Base-by-base conservation (phyloP, 1,139 yeast genomes). In the Yamadazyma kanchanaburiensis region DNA sequence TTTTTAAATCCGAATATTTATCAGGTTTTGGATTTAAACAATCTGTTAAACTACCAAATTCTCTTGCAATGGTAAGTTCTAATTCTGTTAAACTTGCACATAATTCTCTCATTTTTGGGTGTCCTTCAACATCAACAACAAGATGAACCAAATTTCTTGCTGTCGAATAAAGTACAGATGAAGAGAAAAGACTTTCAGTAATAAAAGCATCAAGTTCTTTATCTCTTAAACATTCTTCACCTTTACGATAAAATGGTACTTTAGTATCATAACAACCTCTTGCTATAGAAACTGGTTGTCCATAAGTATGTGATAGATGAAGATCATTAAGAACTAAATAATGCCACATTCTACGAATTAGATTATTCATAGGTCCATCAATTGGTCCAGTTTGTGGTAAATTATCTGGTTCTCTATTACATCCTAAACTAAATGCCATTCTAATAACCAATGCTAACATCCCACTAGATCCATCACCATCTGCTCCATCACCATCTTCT, bases 301-400 rank as follows among this genome's bases (percentile, higher is more conserved):
- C 71, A 36, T 48, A 58, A 3, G 53, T 32, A 33, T 45, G 57
- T 7, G 58, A 53, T 24, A 49, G 43, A 33, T 55, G 49, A 3
- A 53, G 24, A 39, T 64, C 70, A 22, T 38, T 38, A 15, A 52
- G 26, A 3, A 50, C 40, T 28, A 77, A 50, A 30, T 62, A 61
- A 40, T 64, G 66, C 84, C 84, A 79, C 2, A 76, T 59, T 39
- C 74, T 76, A 42, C 85, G 58, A 44, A 64, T 60, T 8, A 68
- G 40, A 38, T 64, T 64, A 30, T 68, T 60, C 9, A 51, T 38
- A 21, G 54, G 49, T 38, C 53, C 56, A 5, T 15, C 13, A 11
- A 40, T 34, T 7, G 7, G 7, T 6, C 9, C 15, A 3, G 39
- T 31, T 15, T 44, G 50, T 3, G 38, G 30, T 31, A 54, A 48